A percentile compares a stretch with the other conserved stretches of the same genome.
Conservation (phyloP, 208 protist genomes). For the Angomonas ambiguus region DNA sequence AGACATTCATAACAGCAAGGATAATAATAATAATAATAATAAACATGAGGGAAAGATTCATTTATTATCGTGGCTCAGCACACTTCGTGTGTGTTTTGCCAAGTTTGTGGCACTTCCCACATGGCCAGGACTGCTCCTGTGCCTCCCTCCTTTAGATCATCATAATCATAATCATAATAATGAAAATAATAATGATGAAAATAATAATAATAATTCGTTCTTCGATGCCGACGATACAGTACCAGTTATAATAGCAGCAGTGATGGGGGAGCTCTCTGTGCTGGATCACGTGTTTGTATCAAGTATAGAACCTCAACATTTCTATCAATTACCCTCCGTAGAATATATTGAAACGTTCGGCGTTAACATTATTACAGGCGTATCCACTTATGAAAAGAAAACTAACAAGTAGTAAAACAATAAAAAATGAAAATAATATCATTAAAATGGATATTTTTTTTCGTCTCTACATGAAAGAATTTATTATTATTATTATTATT, state of each 20-base stretch:
- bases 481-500: no score
- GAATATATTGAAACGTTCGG: conserved; percentile 74
- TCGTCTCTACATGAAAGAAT: no score
- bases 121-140: conserved; percentile 46
- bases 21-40: no score
- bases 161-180: conserved; percentile 5
- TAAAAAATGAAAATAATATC: not conserved
- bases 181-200: conserved; percentile 1
- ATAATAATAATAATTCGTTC: not conserved
- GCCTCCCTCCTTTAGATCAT: conserved; percentile 20
- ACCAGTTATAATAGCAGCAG: conserved; percentile 33
- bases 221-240: conserved; percentile 18
- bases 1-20: not conserved
- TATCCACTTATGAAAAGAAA: not conserved
- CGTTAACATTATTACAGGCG: not conserved
- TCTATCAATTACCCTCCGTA: conserved; percentile 71
- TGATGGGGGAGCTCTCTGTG: conserved; percentile 46
- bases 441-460: not conserved
- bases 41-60: no score
- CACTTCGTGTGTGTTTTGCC: conserved; percentile 34
- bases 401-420: not conserved
- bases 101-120: conserved; percentile 69
- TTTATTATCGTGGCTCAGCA: conserved; percentile 27
- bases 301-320: conserved; percentile 69
- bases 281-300: conserved; percentile 56